Percentiles rank a stretch among this genome's conserved stretches.
phyloP scores from a whole-genome alignment of 176 grass and related monocot genomes.

The Tuctoria greenei region DNA sequence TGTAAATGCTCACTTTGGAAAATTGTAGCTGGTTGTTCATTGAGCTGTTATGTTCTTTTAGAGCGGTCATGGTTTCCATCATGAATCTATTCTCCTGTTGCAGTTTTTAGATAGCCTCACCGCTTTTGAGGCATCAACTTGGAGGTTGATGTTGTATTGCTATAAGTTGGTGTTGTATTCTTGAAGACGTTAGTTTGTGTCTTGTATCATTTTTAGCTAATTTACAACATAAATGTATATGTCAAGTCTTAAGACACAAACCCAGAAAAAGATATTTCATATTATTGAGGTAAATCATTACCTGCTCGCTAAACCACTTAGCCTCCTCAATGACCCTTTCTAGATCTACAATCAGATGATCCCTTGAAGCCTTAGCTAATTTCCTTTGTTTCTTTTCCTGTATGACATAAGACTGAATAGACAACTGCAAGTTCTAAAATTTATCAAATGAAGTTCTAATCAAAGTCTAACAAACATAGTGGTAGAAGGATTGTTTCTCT shows the following conservation, averaged over 20 bases:
- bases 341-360: constrained; percentile 51
- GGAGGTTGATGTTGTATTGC: constrained; percentile 90
- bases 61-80: constrained; percentile 59
- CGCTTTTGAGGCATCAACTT: constrained; percentile 69
- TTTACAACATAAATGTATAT: constrained; percentile 21
- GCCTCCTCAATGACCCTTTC: constrained; percentile 67
- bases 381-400: constrained; percentile 59
- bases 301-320: constrained; percentile 74
- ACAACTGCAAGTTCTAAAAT: constrained; percentile 39
- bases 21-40: constrained; percentile 74
- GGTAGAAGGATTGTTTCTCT: background rate
- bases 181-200: constrained; percentile 68
- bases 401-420: constrained; percentile 52
- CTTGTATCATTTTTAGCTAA: constrained; percentile 87
- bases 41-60: constrained; percentile 64
- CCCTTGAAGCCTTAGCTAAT: constrained; percentile 44
- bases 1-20: constrained; percentile 49
- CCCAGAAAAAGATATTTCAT: background rate
- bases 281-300: constrained; percentile 20
- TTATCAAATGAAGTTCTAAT: background rate
- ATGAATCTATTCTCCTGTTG: constrained; percentile 84
- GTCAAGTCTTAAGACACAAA: background rate
- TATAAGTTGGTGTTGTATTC: constrained; percentile 88
- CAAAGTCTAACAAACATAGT: background rate
- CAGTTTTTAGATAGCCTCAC: constrained; percentile 66